phyloP scores from a whole-genome alignment of 1,284 basidiomycete species.

The Ustilago crameri region DNA sequence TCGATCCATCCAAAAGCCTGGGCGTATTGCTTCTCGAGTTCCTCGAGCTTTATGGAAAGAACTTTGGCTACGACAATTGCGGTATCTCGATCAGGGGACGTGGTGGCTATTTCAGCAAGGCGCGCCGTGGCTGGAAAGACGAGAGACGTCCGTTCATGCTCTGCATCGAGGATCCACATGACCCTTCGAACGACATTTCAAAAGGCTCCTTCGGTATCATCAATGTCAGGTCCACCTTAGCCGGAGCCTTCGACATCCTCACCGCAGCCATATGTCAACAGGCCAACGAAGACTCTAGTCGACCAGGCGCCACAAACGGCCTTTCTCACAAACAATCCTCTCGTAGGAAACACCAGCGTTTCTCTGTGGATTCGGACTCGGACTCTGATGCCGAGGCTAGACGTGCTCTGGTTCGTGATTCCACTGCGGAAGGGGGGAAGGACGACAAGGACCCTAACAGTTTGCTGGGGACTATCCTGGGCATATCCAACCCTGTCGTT shows the following conservation, averaged over 20 bases:
- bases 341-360: conserved; percentile 23
- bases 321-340: conserved; percentile 11
- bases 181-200: conserved; percentile 89
- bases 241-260: conserved; percentile 86
- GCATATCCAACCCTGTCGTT: conserved; percentile 82
- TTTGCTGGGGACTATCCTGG: conserved; percentile 82
- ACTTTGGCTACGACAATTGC: conserved; percentile 77
- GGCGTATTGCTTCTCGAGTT: conserved; percentile 94
- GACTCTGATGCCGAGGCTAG: conserved; percentile 52
- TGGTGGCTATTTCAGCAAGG: conserved; percentile 78
- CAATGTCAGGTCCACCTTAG: conserved; percentile 82
- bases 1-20: conserved; percentile 85
- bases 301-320: conserved; percentile 6
- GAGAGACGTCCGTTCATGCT: conserved; percentile 74
- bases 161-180: conserved; percentile 94
- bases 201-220: conserved; percentile 85
- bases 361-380: conserved; percentile 38
- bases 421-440: conserved; percentile 32
- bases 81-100: conserved; percentile 83
- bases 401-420: conserved; percentile 46
- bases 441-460: conserved; percentile 73
- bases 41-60: conserved; percentile 91
- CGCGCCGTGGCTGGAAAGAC: conserved; percentile 58
- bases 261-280: conserved; percentile 71
- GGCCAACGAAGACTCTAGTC: conserved; percentile 43